Conservation (phyloP, 371 early-diverging fungal species). For the Syncephalastrum contaminatum region DNA sequence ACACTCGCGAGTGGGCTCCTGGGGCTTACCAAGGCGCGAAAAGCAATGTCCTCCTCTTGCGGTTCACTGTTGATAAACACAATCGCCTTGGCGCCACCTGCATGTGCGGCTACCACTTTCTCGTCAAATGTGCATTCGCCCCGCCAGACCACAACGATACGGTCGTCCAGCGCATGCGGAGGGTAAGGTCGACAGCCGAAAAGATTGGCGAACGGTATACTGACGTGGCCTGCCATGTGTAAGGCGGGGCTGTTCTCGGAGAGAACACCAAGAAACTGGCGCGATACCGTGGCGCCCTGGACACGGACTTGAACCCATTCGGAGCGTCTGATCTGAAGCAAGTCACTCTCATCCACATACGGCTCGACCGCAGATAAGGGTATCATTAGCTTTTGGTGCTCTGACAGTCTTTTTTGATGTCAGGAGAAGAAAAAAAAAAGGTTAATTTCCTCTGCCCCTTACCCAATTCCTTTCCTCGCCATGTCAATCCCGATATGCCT, state of each 20-base stretch:
- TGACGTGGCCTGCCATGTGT: neutral
- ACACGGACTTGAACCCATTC: slow-evolving; percentile 10
- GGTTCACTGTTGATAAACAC: slow-evolving; percentile 31
- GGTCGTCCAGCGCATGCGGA: slow-evolving; percentile 18
- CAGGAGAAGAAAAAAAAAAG: no score
- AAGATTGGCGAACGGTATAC: slow-evolving; percentile 10
- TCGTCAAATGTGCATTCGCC: slow-evolving; percentile 48
- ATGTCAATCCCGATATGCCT: no score
- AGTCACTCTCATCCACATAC: slow-evolving; percentile 9
- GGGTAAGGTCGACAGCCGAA: slow-evolving; percentile 41
- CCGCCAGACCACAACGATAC: slow-evolving; percentile 44
- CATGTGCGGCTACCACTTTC: slow-evolving; percentile 47
- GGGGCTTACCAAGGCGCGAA: slow-evolving; percentile 13
- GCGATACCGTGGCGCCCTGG: slow-evolving; percentile 5
- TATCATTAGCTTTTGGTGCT: slow-evolving; percentile 10
- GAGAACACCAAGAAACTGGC: slow-evolving; percentile 6
- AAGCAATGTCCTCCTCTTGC: neutral
- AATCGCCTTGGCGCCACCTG: slow-evolving; percentile 48
- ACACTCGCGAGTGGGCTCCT: no score
- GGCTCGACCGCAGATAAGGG: slow-evolving; percentile 16
- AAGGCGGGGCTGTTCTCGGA: slow-evolving; percentile 18
- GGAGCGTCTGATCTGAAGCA: neutral
- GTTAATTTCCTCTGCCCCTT: no score
- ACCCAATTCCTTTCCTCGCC: no score
- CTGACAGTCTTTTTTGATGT: slow-evolving; percentile 11